Base-by-base conservation (phyloP, 1,284 basidiomycete genomes). In the Ganoderma lucidum region DNA sequence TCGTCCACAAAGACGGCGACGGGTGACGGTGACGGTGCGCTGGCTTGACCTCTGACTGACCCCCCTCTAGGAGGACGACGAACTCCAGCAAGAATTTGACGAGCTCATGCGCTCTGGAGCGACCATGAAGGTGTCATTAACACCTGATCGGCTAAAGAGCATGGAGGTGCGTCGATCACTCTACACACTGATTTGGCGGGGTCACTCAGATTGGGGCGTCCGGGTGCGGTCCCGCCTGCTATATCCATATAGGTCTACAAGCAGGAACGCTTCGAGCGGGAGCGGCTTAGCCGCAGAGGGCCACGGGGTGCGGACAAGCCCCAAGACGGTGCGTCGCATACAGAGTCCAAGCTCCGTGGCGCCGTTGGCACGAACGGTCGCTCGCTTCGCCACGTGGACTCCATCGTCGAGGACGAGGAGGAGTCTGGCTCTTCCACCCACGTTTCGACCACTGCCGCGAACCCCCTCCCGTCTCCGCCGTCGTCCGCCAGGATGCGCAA, bases 101-200 rank as follows among this genome's bases (percentile, higher is more conserved):
- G 90, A 95, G 78, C 84, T 97, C 78, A 91, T 98, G 88, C 88
- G 90, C 65, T 95, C 93, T 69, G 90, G 92, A 66, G 86, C 92
- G 66, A 97, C 96, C 10, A 94, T 97, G 92, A 97, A 96, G 80
- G 92, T 99, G 75, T 97, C 96, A 62, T 86, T 98, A 70, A 99
- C 97, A 37, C 97, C 97, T 67, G 93, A 97, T 82, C 87, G 96
- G 64, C 84, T 98, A 67, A 93, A 91, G 80, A 94, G 90, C 51
- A 96, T 96, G 87, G 95, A 97, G 86, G 96, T 96, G 81, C 80
- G 81, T 65, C 70, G 68, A 63, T 45, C 63, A 66, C 74, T 70
- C 63, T 71, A 73, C 71, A 78, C 35, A 35, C 4, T 71, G 53
- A 61, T 67, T 48, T 56, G 39, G 60, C 30, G 37, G 41, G 44